A percentile compares a stretch with the other conserved stretches of the same genome.
phyloP scores from a whole-genome alignment of 495 filamentous ascomycete species.

The Astrothelium macrocarpum region DNA sequence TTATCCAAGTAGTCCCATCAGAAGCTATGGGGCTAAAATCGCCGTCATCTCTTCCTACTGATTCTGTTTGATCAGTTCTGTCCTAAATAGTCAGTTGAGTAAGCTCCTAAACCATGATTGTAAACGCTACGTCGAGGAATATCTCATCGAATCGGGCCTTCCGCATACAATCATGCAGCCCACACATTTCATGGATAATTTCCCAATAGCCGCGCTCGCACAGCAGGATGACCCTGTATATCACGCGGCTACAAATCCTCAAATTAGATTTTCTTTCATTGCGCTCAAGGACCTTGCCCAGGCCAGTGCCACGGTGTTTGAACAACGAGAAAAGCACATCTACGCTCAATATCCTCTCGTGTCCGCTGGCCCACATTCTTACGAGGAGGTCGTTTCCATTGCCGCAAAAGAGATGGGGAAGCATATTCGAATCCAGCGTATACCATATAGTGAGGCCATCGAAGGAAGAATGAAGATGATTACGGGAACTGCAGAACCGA shows the following conservation, averaged over 20 bases:
- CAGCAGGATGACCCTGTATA: conserved; percentile 16
- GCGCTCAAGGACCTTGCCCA: conserved; percentile 23
- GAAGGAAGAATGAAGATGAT: conserved; percentile 3
- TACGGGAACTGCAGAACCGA: conserved; percentile 8
- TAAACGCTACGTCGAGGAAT: conserved; percentile 31
- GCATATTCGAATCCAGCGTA: conserved; percentile 12
- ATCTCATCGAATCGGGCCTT: conserved; percentile 24
- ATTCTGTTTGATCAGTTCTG: too few species aligned
- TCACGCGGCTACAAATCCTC: conserved; percentile 14
- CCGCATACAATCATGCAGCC: conserved; percentile 31
- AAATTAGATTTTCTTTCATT: conserved; percentile 17
- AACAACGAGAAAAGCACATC: conserved; percentile 27
- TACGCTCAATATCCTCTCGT: conserved; percentile 28
- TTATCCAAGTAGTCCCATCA: too few species aligned
- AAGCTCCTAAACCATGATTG: conserved; percentile 30
- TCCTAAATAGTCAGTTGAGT: conserved; percentile 24
- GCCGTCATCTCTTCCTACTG: too few species aligned
- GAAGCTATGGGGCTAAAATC: too few species aligned
- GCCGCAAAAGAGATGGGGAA: conserved; percentile 15
- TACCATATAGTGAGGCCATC: conserved; percentile 9
- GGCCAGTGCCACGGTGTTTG: conserved; percentile 16
- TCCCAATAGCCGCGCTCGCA: conserved; percentile 19
- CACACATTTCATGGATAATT: conserved; percentile 28
- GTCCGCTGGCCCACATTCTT: conserved; percentile 17
- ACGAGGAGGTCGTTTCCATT: conserved; percentile 6